Conservation (phyloP, 2,329 filamentous ascomycete genomes). For the Ceratocystis colombiana region DNA sequence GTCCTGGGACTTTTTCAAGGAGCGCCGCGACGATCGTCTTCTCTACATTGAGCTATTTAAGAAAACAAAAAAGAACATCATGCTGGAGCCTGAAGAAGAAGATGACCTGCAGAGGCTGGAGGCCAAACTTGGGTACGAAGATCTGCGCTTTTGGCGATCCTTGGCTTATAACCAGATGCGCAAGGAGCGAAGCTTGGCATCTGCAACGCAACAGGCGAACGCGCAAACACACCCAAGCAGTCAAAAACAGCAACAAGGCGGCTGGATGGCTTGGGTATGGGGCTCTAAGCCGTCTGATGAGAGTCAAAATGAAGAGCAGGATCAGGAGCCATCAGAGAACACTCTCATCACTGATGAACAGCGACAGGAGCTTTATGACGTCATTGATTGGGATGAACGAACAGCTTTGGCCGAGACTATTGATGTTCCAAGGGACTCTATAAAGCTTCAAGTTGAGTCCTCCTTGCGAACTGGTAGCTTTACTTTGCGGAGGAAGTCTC, state of each 20-base stretch:
- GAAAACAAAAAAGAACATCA: slow-evolving; percentile 67
- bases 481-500: slow-evolving; percentile 75
- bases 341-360: slow-evolving; percentile 91
- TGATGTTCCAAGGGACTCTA: slow-evolving; percentile 77
- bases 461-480: slow-evolving; percentile 95
- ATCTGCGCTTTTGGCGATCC: slow-evolving; percentile 93
- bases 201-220: slow-evolving; percentile 13
- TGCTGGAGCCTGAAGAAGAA: slow-evolving; percentile 58
- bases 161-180: slow-evolving; percentile 86
- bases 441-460: slow-evolving; percentile 87
- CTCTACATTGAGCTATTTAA: slow-evolving; percentile 94
- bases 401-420: slow-evolving; percentile 76
- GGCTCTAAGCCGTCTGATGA: slow-evolving; percentile 57
- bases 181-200: slow-evolving; percentile 51
- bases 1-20: slow-evolving; percentile 93
- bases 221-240: slow-evolving; percentile 59
- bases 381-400: slow-evolving; percentile 98
- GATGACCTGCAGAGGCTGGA: slow-evolving; percentile 69
- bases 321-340: slow-evolving; percentile 45
- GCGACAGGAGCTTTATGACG: slow-evolving; percentile 89
- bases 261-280: slow-evolving; percentile 90
- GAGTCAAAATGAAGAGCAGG: slow-evolving; percentile 33
- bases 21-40: slow-evolving; percentile 78
- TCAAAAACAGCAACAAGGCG: slow-evolving; percentile 56
- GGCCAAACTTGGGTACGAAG: slow-evolving; percentile 82